These are phyloP conservation scores for Cercospora berteroae DNA, from an alignment of 2,329 filamentous ascomycete species.

Conservation along the genomic window DNA sequence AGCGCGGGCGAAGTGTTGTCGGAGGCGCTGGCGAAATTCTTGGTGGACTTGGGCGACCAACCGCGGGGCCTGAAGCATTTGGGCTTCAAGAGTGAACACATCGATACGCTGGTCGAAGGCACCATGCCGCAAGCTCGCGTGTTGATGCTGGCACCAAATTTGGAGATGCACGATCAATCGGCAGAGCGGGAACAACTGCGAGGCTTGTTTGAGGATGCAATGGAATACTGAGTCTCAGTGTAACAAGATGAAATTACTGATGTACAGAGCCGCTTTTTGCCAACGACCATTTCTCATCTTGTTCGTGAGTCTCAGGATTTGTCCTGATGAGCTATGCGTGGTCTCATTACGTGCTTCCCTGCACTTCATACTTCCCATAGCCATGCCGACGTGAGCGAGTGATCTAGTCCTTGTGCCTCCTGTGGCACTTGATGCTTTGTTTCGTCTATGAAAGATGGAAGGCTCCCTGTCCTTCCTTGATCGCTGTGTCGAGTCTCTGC, in stretches of 20 bases:
- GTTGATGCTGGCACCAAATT: conserved; percentile 81
- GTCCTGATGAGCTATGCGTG: conserved; percentile 13
- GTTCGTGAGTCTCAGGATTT: conserved; percentile 2
- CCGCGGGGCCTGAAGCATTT: conserved; percentile 79
- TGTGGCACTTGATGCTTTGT: conserved; percentile 1
- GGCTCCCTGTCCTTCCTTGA: conserved; percentile 92
- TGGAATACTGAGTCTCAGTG: conserved; percentile 40
- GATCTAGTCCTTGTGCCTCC: background rate
- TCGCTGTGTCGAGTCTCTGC: conserved; percentile 77
- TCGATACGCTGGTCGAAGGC: conserved; percentile 85
- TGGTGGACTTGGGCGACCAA: conserved; percentile 83
- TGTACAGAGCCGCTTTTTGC: background rate
- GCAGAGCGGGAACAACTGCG: conserved; percentile 51
- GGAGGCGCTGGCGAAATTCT: conserved; percentile 78
- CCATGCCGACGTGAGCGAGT: conserved; percentile 9
- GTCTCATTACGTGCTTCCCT: conserved; percentile 2
- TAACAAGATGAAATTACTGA: background rate
- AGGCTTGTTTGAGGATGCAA: conserved; percentile 49
- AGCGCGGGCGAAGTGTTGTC: conserved; percentile 84
- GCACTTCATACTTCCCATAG: background rate
- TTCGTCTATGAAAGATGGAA: conserved; percentile 68
- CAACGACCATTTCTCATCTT: conserved; percentile 9
- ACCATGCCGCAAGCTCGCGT: conserved; percentile 91
- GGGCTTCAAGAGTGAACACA: conserved; percentile 72
- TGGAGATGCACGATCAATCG: conserved; percentile 53